Percentiles rank a stretch among this genome's conserved stretches.
phyloP scores from a whole-genome alignment of 306 rosid genomes.

The Castanea mollissima region DNA sequence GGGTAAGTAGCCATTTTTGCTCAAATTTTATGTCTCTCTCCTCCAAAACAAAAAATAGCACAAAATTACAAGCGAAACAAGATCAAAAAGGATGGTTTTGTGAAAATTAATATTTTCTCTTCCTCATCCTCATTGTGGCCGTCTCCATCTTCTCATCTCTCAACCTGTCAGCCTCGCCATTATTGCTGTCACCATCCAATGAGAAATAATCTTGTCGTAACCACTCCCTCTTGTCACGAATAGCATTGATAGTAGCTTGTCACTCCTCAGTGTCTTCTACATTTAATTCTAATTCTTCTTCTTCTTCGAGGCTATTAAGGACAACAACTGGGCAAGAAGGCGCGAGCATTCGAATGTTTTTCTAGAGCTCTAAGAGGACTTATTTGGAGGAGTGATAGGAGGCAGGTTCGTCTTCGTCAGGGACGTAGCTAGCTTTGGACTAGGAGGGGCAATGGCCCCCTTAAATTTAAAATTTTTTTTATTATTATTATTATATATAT shows the following conservation, averaged over 20 bases:
- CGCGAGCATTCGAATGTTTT: slow-evolving; percentile 82
- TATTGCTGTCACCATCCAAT: slow-evolving; percentile 84
- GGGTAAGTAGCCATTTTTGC: too few species aligned
- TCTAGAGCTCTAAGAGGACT: slow-evolving; percentile 87
- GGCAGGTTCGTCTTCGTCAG: slow-evolving; percentile 55
- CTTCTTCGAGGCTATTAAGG: slow-evolving; percentile 44
- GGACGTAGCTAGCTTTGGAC: too few species aligned
- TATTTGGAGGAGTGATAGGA: slow-evolving; percentile 53
- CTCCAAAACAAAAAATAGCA: too few species aligned
- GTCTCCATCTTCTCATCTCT: slow-evolving; percentile 84
- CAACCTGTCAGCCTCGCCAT: slow-evolving; percentile 78
- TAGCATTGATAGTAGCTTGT: slow-evolving; percentile 63
- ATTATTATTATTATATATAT: too few species aligned
- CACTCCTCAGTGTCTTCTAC: slow-evolving; percentile 34
- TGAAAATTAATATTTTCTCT: slow-evolving; percentile 46
- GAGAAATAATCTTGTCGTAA: slow-evolving; percentile 74
- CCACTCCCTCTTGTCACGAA: slow-evolving; percentile 74
- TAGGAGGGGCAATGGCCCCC: too few species aligned
- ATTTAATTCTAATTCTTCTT: slow-evolving; percentile 39
- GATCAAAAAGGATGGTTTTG: too few species aligned
- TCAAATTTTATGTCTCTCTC: too few species aligned
- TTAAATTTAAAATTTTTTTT: too few species aligned
- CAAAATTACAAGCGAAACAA: too few species aligned
- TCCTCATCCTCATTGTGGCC: slow-evolving; percentile 70
- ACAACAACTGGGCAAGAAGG: slow-evolving; percentile 57